These are phyloP conservation scores for Pyrenochaeta sp. DNA, from an alignment of 2,329 filamentous ascomycete genomes.

Conservation along the genomic window DNA sequence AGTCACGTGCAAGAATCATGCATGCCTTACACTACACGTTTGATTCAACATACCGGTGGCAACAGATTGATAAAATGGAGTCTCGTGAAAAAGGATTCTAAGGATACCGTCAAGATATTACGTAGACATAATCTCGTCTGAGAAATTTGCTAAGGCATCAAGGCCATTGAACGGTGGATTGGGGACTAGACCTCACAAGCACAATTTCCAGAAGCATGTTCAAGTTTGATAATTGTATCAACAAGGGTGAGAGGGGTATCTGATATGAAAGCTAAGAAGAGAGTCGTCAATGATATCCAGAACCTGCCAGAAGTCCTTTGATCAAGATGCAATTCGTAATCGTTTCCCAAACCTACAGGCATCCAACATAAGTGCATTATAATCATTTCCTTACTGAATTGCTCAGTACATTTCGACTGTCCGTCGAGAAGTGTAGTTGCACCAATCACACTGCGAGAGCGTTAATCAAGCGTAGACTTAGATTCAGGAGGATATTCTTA, in stretches of 20 bases:
- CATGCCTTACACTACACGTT: not conserved
- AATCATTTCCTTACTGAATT: not conserved
- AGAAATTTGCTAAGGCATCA: not conserved
- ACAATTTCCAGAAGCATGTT: not conserved
- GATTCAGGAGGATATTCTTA: slow-evolving; percentile 27
- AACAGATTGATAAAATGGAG: too few relatives aligned
- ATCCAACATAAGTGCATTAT: not conserved
- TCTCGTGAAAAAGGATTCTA: too few relatives aligned
- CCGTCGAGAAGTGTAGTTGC: slow-evolving; percentile 47
- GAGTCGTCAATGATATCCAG: slow-evolving; percentile 15
- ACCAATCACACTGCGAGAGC: slow-evolving; percentile 49
- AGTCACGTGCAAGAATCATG: not conserved
- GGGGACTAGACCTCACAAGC: not conserved
- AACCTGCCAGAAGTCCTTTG: not conserved
- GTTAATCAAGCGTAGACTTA: slow-evolving; percentile 4
- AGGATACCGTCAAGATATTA: too few relatives aligned
- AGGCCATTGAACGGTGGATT: not conserved
- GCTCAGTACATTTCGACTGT: slow-evolving; percentile 46
- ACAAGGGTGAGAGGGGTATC: slow-evolving; percentile 28
- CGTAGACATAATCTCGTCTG: too few relatives aligned
- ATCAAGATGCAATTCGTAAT: not conserved
- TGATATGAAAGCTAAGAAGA: slow-evolving; percentile 12
- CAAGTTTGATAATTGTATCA: not conserved
- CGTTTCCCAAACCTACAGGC: not conserved
- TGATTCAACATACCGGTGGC: too few relatives aligned